A percentile compares a stretch with the other conserved stretches of the same genome.
Conservation (phyloP, 192 early-diverging fungal genomes). For the Backusella liffmaniae region DNA sequence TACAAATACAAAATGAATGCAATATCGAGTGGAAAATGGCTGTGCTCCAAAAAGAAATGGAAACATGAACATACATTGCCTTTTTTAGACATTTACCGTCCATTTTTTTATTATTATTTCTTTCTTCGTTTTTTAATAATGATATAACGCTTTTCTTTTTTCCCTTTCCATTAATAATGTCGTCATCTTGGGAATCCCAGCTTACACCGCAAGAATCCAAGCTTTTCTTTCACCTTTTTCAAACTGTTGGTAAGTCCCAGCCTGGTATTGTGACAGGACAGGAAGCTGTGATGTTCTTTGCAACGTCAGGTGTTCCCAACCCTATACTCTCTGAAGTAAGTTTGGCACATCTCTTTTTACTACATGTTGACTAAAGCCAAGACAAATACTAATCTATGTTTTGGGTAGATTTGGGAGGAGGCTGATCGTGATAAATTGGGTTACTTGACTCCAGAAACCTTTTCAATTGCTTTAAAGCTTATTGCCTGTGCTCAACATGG, state of each 20-base stretch:
- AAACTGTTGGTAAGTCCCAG: conserved; percentile 56
- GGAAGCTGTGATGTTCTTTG: conserved; percentile 72
- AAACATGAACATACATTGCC: background rate
- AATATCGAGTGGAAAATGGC: background rate
- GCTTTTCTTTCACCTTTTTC: conserved; percentile 60
- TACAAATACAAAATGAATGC: too few relatives aligned
- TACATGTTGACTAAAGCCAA: background rate
- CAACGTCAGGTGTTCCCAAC: conserved; percentile 64
- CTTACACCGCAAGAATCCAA: conserved; percentile 61
- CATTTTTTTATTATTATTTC: background rate
- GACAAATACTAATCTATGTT: background rate
- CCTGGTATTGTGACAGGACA: conserved; percentile 67
- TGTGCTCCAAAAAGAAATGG: background rate
- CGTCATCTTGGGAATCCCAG: conserved; percentile 27
- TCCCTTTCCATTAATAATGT: conserved; percentile 2
- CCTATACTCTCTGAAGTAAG: conserved; percentile 58
- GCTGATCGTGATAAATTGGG: conserved; percentile 80
- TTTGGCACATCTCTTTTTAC: background rate
- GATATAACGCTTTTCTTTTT: background rate
- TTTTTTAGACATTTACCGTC: background rate
- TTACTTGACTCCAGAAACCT: conserved; percentile 67
- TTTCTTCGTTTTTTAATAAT: background rate
- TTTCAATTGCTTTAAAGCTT: conserved; percentile 80
- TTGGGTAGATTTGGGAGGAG: conserved; percentile 71
- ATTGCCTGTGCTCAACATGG: conserved; percentile 52